Conservation (phyloP, 345 rosid species). For the Pelargonium nanum region DNA sequence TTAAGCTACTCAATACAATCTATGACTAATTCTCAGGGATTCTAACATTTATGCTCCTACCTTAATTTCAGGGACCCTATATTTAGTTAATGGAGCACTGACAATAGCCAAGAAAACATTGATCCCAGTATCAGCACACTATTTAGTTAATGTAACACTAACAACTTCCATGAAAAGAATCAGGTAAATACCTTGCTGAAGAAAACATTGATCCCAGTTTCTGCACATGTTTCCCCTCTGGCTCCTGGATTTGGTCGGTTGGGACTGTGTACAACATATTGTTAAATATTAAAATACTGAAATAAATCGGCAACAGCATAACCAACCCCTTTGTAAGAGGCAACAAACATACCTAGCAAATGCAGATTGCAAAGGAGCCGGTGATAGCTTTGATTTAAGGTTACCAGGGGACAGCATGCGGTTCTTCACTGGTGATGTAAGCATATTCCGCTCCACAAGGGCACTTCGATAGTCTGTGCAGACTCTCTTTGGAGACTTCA, state of each 20-base stretch:
- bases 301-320: slow-evolving; percentile 1
- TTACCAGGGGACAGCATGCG: slow-evolving; percentile 47
- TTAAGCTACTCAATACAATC: too few relatives aligned
- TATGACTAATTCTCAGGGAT: too few relatives aligned
- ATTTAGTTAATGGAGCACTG: too few relatives aligned
- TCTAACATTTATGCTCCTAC: too few relatives aligned
- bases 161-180: background rate
- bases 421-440: slow-evolving; percentile 74
- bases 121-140: background rate
- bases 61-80: too few relatives aligned
- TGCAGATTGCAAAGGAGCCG: slow-evolving; percentile 71
- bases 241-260: slow-evolving; percentile 88
- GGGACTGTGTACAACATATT: slow-evolving; percentile 42
- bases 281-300: slow-evolving; percentile 1
- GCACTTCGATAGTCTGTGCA: slow-evolving; percentile 70
- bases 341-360: slow-evolving; percentile 95
- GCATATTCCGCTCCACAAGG: slow-evolving; percentile 80
- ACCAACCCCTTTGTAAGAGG: too few relatives aligned
- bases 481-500: slow-evolving; percentile 60
- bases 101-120: too few relatives aligned
- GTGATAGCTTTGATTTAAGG: slow-evolving; percentile 48
- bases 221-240: slow-evolving; percentile 98
- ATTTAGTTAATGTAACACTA: background rate
- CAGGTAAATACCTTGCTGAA: slow-evolving; percentile 61
- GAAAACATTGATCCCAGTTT: slow-evolving; percentile 81